These are phyloP conservation scores for Candida odintsovae DNA, from an alignment of 805 yeast genomes.

Conservation along the genomic window DNA sequence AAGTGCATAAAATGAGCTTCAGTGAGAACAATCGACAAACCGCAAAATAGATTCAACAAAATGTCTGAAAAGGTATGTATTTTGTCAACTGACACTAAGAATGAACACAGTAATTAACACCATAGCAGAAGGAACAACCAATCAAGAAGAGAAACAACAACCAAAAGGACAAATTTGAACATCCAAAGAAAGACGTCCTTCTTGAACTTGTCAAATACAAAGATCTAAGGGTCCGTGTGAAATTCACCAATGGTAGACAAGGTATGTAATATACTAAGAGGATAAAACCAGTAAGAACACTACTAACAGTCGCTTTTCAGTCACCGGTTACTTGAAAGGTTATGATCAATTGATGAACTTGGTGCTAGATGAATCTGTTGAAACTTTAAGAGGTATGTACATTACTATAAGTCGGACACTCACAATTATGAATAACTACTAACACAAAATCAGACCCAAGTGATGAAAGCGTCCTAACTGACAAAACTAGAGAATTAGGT, in stretches of 20 bases:
- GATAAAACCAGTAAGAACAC: not conserved
- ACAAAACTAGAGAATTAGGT: slow-evolving; percentile 63
- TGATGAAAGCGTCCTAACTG: slow-evolving; percentile 48
- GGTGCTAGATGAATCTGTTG: slow-evolving; percentile 66
- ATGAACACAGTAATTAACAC: too few species aligned
- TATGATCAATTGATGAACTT: slow-evolving; percentile 76
- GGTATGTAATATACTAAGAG: slow-evolving; percentile 18
- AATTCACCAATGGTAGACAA: slow-evolving; percentile 81
- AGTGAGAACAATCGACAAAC: not conserved
- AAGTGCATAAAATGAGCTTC: not conserved
- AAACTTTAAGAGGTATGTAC: slow-evolving; percentile 50
- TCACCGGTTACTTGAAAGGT: slow-evolving; percentile 77
- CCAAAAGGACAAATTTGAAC: slow-evolving; percentile 43
- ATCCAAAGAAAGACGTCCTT: slow-evolving; percentile 86
- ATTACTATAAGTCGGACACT: too few species aligned
- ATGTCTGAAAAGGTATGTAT: slow-evolving; percentile 7
- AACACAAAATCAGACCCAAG: slow-evolving; percentile 41
- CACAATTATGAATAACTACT: slow-evolving; percentile 1
- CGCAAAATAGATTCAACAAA: not conserved
- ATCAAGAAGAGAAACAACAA: slow-evolving; percentile 7
- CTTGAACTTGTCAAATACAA: slow-evolving; percentile 72
- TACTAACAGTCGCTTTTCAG: slow-evolving; percentile 9
- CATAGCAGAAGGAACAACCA: not conserved
- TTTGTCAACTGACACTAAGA: not conserved
- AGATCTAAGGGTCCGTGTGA: slow-evolving; percentile 68